Conservation (phyloP, 441 rosid species). For the Bruguiera hainesii region DNA sequence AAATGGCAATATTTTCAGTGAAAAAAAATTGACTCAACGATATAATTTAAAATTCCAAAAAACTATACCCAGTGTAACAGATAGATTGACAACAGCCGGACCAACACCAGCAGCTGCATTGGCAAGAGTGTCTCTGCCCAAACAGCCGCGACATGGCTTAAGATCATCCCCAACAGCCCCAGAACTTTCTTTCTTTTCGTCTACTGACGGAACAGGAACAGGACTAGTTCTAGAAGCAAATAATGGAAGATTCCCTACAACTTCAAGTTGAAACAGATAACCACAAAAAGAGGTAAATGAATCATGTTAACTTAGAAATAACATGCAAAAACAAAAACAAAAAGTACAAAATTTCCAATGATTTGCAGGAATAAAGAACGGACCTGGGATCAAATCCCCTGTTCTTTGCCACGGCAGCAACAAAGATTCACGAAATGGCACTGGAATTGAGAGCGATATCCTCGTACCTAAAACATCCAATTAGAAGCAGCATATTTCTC, state of each 20-base stretch:
- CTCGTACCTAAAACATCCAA: conserved; percentile 29
- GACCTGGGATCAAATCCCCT: conserved; percentile 4
- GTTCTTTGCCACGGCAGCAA: conserved; percentile 27
- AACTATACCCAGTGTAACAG: conserved; percentile 59
- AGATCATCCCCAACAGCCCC: conserved; percentile 36
- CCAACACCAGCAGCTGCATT: conserved; percentile 82
- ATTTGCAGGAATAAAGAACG: conserved; percentile 27
- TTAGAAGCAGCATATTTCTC: neutral
- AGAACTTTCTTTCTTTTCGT: conserved; percentile 26
- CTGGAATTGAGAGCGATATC: conserved; percentile 40
- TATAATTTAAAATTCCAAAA: neutral
- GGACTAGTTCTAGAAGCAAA: conserved; percentile 42
- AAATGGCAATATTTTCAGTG: neutral
- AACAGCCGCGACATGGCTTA: conserved; percentile 46
- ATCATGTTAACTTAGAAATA: neutral
- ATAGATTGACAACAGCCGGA: conserved; percentile 85
- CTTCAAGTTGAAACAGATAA: conserved; percentile 5
- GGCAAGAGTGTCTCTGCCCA: conserved; percentile 73
- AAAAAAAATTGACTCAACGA: neutral
- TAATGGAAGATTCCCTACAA: conserved; percentile 35
- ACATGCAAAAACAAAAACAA: neutral
- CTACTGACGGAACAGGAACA: conserved; percentile 35
- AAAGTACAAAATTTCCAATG: conserved; percentile 34
- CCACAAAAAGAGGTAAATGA: neutral
- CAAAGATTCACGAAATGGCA: conserved; percentile 25